phyloP scores from a whole-genome alignment of 2,329 filamentous ascomycete genomes.

The Epichloe glyceriae region DNA sequence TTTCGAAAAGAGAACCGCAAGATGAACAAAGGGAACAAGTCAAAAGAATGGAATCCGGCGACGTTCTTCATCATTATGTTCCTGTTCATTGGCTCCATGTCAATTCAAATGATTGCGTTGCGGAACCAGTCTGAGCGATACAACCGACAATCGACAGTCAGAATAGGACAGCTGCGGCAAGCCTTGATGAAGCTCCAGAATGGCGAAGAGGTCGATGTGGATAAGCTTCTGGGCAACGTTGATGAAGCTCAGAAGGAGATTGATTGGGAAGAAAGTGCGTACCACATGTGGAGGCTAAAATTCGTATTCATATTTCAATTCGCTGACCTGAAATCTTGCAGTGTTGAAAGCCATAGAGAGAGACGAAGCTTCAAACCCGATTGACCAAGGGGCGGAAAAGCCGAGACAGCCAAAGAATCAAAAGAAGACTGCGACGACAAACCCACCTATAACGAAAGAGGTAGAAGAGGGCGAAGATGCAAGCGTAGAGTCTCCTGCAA shows the following conservation, averaged over 20 bases:
- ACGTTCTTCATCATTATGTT: conserved; percentile 76
- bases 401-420: background rate
- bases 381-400: conserved; percentile 14
- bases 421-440: conserved; percentile 1
- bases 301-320: background rate
- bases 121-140: conserved; percentile 63
- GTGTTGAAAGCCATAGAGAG: conserved; percentile 54
- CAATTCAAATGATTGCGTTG: conserved; percentile 80
- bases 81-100: conserved; percentile 83
- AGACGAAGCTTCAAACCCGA: conserved; percentile 39
- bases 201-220: conserved; percentile 74
- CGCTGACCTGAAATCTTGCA: conserved; percentile 18
- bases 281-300: background rate
- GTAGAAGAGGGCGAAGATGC: conserved; percentile 3
- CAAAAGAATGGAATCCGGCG: conserved; percentile 64
- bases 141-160: conserved; percentile 62
- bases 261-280: conserved; percentile 76
- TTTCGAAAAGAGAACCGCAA: conserved; percentile 33
- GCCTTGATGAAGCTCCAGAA: conserved; percentile 56
- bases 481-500: conserved; percentile 10
- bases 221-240: conserved; percentile 58
- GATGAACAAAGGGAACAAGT: conserved; percentile 26
- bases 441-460: conserved; percentile 6
- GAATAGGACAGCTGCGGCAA: conserved; percentile 64
- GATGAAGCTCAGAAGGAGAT: conserved; percentile 62